Evolutionary conservation across 345 rosid genomes (phyloP).

Genomic region (Lagerstroemia speciosa): DNA sequence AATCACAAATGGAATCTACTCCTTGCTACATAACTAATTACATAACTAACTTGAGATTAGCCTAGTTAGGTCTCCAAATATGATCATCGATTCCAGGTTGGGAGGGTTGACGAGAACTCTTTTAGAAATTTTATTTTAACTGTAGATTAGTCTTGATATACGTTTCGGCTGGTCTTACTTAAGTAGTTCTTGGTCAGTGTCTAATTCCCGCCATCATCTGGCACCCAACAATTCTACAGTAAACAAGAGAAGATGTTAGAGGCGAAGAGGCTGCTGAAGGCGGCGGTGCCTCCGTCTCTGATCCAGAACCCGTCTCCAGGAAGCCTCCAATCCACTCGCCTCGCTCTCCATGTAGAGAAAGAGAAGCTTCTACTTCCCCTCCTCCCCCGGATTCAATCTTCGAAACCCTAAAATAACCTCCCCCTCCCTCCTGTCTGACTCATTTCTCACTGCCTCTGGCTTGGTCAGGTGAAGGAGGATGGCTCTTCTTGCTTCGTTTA

Average conservation of each 20-base stretch:
- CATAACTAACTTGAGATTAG: too few species aligned
- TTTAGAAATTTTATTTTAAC: too few species aligned
- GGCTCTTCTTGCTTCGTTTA: constrained; percentile 43
- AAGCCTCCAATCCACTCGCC: constrained; percentile 55
- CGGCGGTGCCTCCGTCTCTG: constrained; percentile 37
- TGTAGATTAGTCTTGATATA: too few species aligned
- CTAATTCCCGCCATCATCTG: too few species aligned
- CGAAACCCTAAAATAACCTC: not conserved
- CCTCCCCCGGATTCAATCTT: not conserved
- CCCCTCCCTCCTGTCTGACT: not conserved
- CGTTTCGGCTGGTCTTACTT: too few species aligned
- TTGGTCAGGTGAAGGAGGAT: constrained; percentile 31
- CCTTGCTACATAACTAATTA: too few species aligned
- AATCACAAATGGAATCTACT: too few species aligned
- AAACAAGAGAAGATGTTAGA: constrained; percentile 24
- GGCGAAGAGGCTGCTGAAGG: constrained; percentile 44
- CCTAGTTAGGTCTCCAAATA: too few species aligned
- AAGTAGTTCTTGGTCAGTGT: too few species aligned
- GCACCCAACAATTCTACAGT: not conserved
- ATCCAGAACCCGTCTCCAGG: constrained; percentile 53
- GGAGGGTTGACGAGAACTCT: too few species aligned
- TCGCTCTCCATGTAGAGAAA: constrained; percentile 51
- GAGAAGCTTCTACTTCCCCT: not conserved
- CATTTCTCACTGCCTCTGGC: not conserved
- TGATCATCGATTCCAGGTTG: too few species aligned